phyloP scores from a whole-genome alignment of 768 basidiomycete species.

The Leccinum arenicola region DNA sequence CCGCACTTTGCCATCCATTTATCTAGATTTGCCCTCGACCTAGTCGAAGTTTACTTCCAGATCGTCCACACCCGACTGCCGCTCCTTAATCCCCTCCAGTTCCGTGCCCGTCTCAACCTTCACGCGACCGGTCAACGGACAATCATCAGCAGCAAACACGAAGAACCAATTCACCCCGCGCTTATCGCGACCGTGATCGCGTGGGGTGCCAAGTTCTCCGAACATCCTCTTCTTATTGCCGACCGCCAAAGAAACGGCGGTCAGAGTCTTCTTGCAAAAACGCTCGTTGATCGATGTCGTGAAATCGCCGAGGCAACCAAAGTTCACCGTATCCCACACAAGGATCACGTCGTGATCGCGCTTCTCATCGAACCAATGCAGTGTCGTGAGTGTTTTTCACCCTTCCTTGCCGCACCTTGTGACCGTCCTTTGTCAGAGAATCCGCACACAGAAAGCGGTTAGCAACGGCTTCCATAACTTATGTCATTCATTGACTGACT shows the following conservation, averaged over 20 bases:
- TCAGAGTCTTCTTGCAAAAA: slow-evolving; percentile 75
- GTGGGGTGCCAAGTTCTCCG: slow-evolving; percentile 93
- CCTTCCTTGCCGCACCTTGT: slow-evolving; percentile 1
- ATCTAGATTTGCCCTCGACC: slow-evolving; percentile 82
- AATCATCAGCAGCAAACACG: slow-evolving; percentile 23
- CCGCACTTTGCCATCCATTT: slow-evolving; percentile 5
- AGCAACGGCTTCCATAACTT: slow-evolving; percentile 15
- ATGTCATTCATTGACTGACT: slow-evolving; percentile 18
- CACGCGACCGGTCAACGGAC: slow-evolving; percentile 27
- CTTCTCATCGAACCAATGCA: slow-evolving; percentile 82
- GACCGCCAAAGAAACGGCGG: slow-evolving; percentile 70
- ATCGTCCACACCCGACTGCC: slow-evolving; percentile 87
- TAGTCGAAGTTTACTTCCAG: slow-evolving; percentile 94
- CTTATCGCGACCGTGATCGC: slow-evolving; percentile 85
- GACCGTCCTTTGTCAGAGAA: slow-evolving; percentile 48
- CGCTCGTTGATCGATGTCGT: slow-evolving; percentile 75
- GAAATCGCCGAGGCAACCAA: slow-evolving; percentile 86
- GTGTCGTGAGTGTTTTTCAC: slow-evolving; percentile 65
- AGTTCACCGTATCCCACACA: slow-evolving; percentile 74
- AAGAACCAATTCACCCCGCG: slow-evolving; percentile 60
- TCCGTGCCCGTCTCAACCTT: slow-evolving; percentile 67
- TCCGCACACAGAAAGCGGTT: slow-evolving; percentile 70
- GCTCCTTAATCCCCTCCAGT: slow-evolving; percentile 78
- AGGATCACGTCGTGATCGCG: slow-evolving; percentile 80
- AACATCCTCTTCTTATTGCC: slow-evolving; percentile 77